These are phyloP conservation scores for Turnera subulata DNA, from an alignment of 345 rosid genomes.

Conservation along the genomic window DNA sequence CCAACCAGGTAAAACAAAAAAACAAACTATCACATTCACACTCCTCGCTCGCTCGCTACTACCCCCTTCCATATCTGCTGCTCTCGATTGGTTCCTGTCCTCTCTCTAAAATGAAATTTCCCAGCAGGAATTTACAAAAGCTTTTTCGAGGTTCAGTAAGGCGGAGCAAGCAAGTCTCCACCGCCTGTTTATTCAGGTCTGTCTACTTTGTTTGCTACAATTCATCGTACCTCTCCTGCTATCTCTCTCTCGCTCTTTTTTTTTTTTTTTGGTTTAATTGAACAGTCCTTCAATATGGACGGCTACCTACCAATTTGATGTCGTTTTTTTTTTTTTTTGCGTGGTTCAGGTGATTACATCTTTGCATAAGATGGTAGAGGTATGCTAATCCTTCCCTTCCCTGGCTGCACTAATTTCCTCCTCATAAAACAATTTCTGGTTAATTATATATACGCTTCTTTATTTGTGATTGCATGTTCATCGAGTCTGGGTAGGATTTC, in stretches of 20 bases:
- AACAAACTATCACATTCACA: not conserved
- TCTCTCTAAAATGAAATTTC: not conserved
- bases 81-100: not conserved
- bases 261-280: too few relatives aligned
- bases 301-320: too few relatives aligned
- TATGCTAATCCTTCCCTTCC: slow-evolving; percentile 14
- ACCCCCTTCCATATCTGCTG: not conserved
- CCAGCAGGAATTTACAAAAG: slow-evolving; percentile 43
- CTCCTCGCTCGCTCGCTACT: not conserved
- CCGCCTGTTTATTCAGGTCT: slow-evolving; percentile 52
- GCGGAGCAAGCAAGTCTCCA: slow-evolving; percentile 48
- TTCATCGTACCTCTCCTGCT: too few relatives aligned
- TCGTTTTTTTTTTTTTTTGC: not conserved
- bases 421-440: not conserved
- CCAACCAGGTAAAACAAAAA: slow-evolving; percentile 61
- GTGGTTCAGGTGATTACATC: slow-evolving; percentile 56
- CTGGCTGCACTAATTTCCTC: not conserved
- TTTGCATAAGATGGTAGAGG: slow-evolving; percentile 63
- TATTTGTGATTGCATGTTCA: too few relatives aligned
- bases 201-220: too few relatives aligned
- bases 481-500: too few relatives aligned
- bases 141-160: slow-evolving; percentile 44
- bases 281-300: too few relatives aligned
- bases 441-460: not conserved
- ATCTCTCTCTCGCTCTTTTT: too few relatives aligned